A percentile compares a stretch with the other conserved stretches of the same genome.
These are phyloP conservation scores for Colletotrichum sublineola DNA, from an alignment of 2,329 filamentous ascomycete species.

Conservation along the genomic window DNA sequence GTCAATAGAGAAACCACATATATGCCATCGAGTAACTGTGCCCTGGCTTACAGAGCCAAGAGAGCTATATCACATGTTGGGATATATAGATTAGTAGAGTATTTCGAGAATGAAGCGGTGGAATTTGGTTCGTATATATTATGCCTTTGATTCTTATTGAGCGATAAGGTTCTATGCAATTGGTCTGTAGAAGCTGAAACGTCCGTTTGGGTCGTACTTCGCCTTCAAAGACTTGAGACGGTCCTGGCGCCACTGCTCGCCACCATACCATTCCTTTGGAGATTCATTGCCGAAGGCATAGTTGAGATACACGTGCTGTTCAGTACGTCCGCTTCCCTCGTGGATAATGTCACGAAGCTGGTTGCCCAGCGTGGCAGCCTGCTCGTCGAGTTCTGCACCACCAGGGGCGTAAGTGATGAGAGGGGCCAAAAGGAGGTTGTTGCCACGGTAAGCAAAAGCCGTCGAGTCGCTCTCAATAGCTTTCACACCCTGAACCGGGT, in stretches of 20 bases:
- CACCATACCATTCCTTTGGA: constrained; percentile 59
- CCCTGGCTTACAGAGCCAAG: background rate
- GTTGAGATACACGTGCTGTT: constrained; percentile 62
- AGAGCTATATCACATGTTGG: background rate
- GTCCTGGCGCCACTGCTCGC: constrained; percentile 62
- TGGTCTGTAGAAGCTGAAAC: constrained; percentile 61
- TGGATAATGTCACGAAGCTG: constrained; percentile 54
- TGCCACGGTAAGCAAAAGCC: constrained; percentile 61
- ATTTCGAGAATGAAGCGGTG: background rate
- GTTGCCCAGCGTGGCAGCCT: constrained; percentile 54
- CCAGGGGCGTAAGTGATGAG: constrained; percentile 54
- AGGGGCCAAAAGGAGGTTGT: constrained; percentile 58
- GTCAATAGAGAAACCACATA: background rate
- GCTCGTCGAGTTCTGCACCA: constrained; percentile 49
- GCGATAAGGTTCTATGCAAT: constrained; percentile 42
- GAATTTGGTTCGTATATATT: background rate
- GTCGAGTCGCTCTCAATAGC: constrained; percentile 51
- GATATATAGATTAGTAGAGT: background rate
- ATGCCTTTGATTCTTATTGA: background rate
- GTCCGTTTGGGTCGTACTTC: constrained; percentile 61
- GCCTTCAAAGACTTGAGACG: constrained; percentile 60
- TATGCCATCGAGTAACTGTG: background rate
- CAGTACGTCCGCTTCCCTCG: constrained; percentile 49
- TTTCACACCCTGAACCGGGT: constrained; percentile 61
- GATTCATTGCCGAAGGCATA: constrained; percentile 65